Percentiles rank a stretch among this genome's conserved stretches.
phyloP scores from a whole-genome alignment of 306 rosid species.

The Astragalus glycyphyllos region DNA sequence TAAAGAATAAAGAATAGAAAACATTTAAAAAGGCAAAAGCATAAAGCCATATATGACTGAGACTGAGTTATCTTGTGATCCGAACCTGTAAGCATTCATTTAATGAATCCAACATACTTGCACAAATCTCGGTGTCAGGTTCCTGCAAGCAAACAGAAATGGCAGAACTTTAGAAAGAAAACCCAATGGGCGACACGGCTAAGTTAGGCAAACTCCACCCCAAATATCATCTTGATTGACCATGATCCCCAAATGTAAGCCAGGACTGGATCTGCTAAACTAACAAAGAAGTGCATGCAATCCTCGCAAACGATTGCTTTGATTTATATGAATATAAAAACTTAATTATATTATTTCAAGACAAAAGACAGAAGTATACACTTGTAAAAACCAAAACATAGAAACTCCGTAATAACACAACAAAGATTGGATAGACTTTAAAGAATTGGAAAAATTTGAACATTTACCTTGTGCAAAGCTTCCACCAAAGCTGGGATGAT shows the following conservation, averaged over 20 bases:
- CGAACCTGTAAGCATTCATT: slow-evolving; percentile 94
- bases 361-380: slow-evolving; percentile 3
- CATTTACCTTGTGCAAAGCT: slow-evolving; percentile 86
- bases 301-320: slow-evolving; percentile 22
- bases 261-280: not conserved
- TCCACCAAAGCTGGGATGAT: slow-evolving; percentile 94
- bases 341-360: not conserved
- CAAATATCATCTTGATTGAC: slow-evolving; percentile 6
- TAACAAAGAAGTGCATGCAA: slow-evolving; percentile 19
- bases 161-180: slow-evolving; percentile 36
- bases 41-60: not conserved
- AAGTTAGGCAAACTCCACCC: slow-evolving; percentile 16
- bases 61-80: slow-evolving; percentile 4
- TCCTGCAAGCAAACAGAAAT: slow-evolving; percentile 66
- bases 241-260: slow-evolving; percentile 13
- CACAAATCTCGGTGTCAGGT: slow-evolving; percentile 98
- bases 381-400: not conserved
- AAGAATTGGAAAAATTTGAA: not conserved
- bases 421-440: not conserved
- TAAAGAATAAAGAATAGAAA: not conserved
- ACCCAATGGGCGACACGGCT: slow-evolving; percentile 4
- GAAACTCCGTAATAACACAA: not conserved
- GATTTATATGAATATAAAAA: slow-evolving; percentile 12
- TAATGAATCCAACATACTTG: slow-evolving; percentile 89
- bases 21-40: not conserved